phyloP scores from a whole-genome alignment of 208 protist genomes.

The Leishmania turanica region DNA sequence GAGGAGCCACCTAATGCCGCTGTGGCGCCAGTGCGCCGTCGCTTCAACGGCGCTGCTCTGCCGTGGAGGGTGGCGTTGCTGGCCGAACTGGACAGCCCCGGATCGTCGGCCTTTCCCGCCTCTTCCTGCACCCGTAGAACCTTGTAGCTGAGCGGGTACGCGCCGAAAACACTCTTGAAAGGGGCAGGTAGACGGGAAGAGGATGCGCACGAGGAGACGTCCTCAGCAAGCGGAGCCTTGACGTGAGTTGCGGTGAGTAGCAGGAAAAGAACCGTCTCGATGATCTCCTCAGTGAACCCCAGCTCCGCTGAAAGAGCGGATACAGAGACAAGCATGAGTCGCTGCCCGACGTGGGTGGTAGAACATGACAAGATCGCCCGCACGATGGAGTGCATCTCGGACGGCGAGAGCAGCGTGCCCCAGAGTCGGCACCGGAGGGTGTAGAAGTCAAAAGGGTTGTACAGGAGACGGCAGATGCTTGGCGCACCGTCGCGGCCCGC shows the following conservation, averaged over 20 bases:
- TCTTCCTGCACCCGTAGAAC: conserved; percentile 24
- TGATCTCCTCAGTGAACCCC: conserved; percentile 60
- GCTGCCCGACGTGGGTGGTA: conserved; percentile 47
- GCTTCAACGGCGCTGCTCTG: conserved; percentile 10
- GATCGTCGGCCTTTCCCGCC: not conserved
- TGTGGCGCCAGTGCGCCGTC: conserved; percentile 8
- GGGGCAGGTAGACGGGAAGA: conserved; percentile 8
- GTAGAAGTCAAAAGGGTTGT: conserved; percentile 95
- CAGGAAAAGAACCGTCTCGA: conserved; percentile 86
- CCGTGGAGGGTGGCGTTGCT: not conserved
- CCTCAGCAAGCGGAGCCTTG: not conserved
- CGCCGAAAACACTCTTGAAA: conserved; percentile 52
- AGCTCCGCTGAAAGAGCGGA: conserved; percentile 62
- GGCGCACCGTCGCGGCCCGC: conserved; percentile 94
- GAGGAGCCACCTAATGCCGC: not conserved
- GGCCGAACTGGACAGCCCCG: not conserved
- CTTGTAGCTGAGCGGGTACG: conserved; percentile 50
- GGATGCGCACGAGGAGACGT: too few relatives aligned
- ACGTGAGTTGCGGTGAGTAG: conserved; percentile 26
- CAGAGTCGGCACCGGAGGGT: conserved; percentile 82
- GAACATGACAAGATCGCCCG: conserved; percentile 45
- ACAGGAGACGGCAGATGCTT: conserved; percentile 81
- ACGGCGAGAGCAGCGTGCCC: conserved; percentile 52
- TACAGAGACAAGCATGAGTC: conserved; percentile 59
- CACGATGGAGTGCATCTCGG: conserved; percentile 65